These are phyloP conservation scores for Colletotrichum costaricense DNA, from an alignment of 2,329 filamentous ascomycete species.

Conservation along the genomic window DNA sequence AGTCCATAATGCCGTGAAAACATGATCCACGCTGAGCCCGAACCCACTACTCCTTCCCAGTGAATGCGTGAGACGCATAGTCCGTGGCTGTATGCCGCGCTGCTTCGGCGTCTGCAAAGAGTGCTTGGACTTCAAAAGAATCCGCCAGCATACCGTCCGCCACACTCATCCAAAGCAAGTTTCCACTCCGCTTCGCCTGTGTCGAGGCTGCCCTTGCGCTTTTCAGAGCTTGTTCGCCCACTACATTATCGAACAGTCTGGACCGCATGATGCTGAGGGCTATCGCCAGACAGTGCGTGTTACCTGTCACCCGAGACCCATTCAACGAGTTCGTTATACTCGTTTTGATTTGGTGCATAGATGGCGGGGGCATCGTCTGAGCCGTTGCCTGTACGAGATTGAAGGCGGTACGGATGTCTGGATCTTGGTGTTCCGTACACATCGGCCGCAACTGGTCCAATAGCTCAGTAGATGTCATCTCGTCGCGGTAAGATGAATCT, in stretches of 20 bases:
- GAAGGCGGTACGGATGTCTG: conserved; percentile 82
- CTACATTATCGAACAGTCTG: conserved; percentile 83
- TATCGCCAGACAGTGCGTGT: conserved; percentile 85
- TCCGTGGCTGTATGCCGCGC: conserved; percentile 55
- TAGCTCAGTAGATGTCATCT: conserved; percentile 68
- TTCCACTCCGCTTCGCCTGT: conserved; percentile 77
- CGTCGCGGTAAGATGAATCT: conserved; percentile 66
- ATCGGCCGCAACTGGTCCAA: conserved; percentile 75
- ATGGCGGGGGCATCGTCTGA: conserved; percentile 68
- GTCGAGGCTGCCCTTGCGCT: conserved; percentile 76
- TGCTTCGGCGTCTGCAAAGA: conserved; percentile 55
- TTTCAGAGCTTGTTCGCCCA: conserved; percentile 84
- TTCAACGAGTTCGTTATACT: conserved; percentile 80
- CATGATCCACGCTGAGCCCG: conserved; percentile 2
- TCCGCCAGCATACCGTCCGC: conserved; percentile 82
- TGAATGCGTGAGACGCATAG: conserved; percentile 56
- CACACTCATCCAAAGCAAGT: conserved; percentile 82
- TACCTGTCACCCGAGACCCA: conserved; percentile 75
- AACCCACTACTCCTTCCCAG: conserved; percentile 40
- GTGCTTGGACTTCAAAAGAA: conserved; percentile 79
- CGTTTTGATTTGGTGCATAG: conserved; percentile 82
- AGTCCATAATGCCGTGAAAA: conserved; percentile 25
- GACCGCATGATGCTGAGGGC: conserved; percentile 87
- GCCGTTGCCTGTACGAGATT: conserved; percentile 79
- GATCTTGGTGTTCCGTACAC: conserved; percentile 76